A percentile compares a stretch with the other conserved stretches of the same genome.
phyloP scores from a whole-genome alignment of 1,284 basidiomycete genomes.

The Ceratorhiza oryzae-sativae region DNA sequence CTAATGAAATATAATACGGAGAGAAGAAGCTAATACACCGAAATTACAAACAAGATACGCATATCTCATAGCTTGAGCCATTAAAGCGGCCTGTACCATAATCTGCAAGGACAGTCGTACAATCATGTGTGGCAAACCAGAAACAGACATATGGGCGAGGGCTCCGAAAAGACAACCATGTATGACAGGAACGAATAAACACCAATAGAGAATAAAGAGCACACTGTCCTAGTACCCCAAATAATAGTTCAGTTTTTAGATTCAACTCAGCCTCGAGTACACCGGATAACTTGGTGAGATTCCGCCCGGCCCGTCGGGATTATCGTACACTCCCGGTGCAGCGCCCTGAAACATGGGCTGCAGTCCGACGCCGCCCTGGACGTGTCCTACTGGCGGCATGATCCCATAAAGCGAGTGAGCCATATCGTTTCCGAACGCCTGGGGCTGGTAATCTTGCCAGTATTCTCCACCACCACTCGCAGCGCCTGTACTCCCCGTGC shows the following conservation, averaged over 20 bases:
- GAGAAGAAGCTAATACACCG: background rate
- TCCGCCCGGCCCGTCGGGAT: slow-evolving; percentile 3
- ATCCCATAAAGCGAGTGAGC: slow-evolving; percentile 30
- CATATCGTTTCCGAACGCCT: slow-evolving; percentile 27
- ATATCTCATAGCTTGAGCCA: background rate
- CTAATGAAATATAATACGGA: background rate
- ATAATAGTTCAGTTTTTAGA: background rate
- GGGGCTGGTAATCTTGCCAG: slow-evolving; percentile 35
- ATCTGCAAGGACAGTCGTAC: background rate
- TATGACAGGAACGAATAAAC: slow-evolving; percentile 14
- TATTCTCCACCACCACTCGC: slow-evolving; percentile 17
- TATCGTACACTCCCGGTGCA: background rate
- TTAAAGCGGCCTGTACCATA: slow-evolving; percentile 13
- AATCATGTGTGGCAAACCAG: background rate
- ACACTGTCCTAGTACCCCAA: background rate
- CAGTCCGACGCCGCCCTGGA: slow-evolving; percentile 1
- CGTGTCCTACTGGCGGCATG: slow-evolving; percentile 31
- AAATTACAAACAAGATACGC: background rate
- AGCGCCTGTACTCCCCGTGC: background rate
- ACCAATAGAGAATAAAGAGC: background rate
- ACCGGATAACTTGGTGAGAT: slow-evolving; percentile 27
- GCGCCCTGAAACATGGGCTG: slow-evolving; percentile 29
- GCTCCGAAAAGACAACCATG: background rate
- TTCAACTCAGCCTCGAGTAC: slow-evolving; percentile 27
- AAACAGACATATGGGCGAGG: background rate